These are phyloP conservation scores for Alternaria incomplexa DNA, from an alignment of 2,329 filamentous ascomycete species.

Conservation along the genomic window DNA sequence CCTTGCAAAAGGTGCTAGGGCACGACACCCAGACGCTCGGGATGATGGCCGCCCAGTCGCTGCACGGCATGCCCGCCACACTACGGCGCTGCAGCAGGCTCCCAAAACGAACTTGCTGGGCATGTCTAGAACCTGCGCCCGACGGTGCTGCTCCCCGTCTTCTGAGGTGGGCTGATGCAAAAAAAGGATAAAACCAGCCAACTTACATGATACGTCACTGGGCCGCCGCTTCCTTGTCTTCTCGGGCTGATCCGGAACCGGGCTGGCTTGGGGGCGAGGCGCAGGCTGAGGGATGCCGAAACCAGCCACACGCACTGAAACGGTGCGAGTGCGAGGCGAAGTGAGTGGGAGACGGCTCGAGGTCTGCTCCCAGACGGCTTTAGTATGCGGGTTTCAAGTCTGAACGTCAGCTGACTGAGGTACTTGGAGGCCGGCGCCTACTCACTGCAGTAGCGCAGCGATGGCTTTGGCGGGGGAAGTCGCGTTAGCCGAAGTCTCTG, in stretches of 20 bases:
- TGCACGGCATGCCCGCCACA: conserved; percentile 12
- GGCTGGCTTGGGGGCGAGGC: conserved; percentile 5
- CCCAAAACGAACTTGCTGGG: conserved; percentile 6
- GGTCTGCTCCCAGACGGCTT: neutral
- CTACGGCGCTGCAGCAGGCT: conserved; percentile 6
- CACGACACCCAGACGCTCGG: conserved; percentile 22
- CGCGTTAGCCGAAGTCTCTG: conserved; percentile 2
- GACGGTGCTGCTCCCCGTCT: neutral
- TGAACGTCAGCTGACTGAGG: conserved; percentile 1
- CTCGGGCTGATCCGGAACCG: conserved; percentile 20
- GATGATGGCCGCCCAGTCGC: conserved; percentile 18
- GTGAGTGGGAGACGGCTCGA: conserved; percentile 1
- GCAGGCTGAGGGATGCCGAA: conserved; percentile 9
- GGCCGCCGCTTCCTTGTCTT: conserved; percentile 3
- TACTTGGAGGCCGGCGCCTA: neutral
- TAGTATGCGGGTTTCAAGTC: neutral
- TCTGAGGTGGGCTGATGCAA: conserved; percentile 11
- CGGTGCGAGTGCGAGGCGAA: conserved; percentile 1
- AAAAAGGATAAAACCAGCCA: neutral
- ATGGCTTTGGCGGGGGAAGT: conserved; percentile 1
- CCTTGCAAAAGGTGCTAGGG: conserved; percentile 10
- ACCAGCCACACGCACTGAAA: conserved; percentile 8
- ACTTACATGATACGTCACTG: conserved; percentile 23
- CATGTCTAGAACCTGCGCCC: conserved; percentile 17
- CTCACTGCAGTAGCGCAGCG: neutral